Conservation (phyloP, 2,329 filamentous ascomycete genomes). For the Epichloe amarillans region DNA sequence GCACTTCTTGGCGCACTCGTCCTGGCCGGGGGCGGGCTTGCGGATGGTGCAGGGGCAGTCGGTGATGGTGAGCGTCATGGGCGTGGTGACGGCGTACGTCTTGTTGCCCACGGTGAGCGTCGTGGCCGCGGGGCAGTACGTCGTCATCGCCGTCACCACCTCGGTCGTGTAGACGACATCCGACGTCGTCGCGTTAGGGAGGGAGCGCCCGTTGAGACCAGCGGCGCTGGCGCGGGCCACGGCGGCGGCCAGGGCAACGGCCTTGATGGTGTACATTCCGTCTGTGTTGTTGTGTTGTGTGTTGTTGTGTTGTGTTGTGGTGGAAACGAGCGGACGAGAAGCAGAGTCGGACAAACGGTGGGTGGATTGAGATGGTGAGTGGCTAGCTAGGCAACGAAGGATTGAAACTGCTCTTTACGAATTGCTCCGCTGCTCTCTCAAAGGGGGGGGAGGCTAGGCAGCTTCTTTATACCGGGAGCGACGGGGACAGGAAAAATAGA, state of each 20-base stretch:
- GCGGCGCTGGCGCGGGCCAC: not conserved
- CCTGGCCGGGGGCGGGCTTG: not conserved
- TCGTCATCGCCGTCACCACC: slow-evolving; percentile 49
- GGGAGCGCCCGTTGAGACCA: not conserved
- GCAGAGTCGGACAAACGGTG: too few species aligned
- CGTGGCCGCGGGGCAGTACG: slow-evolving; percentile 52
- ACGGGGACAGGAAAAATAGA: too few species aligned
- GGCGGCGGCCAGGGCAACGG: slow-evolving; percentile 1
- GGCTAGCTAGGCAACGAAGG: too few species aligned
- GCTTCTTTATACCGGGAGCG: too few species aligned
- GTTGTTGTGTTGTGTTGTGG: too few species aligned
- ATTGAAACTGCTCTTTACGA: too few species aligned
- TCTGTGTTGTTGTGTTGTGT: too few species aligned
- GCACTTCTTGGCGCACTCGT: slow-evolving; percentile 11
- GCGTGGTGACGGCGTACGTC: not conserved
- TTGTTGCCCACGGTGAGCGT: not conserved
- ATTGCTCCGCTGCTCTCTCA: too few species aligned
- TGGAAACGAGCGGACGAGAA: too few species aligned
- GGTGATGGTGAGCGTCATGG: not conserved
- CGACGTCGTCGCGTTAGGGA: slow-evolving; percentile 3
- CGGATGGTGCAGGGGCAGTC: not conserved
- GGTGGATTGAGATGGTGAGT: too few species aligned
- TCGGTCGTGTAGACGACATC: slow-evolving; percentile 44
- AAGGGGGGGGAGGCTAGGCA: too few species aligned
- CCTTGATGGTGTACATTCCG: slow-evolving; percentile 1